Evolutionary conservation across 2,329 filamentous ascomycete species (phyloP).

Genomic region (Pseudogymnoascus sp.): DNA sequence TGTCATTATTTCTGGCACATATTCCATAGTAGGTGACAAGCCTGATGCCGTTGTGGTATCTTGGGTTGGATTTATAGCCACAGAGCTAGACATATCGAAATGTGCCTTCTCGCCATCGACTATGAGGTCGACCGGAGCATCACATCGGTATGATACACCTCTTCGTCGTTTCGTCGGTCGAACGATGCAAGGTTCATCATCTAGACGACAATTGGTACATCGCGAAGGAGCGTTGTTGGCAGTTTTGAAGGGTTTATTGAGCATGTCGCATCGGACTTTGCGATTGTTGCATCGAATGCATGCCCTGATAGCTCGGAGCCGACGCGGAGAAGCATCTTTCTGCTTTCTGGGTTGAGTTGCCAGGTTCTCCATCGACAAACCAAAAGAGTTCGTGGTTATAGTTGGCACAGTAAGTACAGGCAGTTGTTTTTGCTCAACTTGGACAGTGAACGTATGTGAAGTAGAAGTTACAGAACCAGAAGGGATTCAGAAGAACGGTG

Average conservation of each 20-base stretch:
- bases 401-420: neutral
- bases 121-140: neutral
- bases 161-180: neutral
- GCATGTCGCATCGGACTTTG: neutral
- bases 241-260: neutral
- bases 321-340: neutral
- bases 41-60: neutral
- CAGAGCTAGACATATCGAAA: neutral
- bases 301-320: neutral
- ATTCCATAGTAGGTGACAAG: neutral
- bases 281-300: neutral
- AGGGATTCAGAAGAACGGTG: neutral
- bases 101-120: neutral
- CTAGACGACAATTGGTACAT: neutral
- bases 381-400: too few relatives aligned
- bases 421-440: neutral
- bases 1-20: neutral
- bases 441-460: neutral
- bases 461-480: neutral
- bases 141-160: neutral
- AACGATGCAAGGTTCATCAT: neutral
- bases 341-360: neutral
- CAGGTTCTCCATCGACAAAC: neutral
- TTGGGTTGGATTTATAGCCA: neutral
- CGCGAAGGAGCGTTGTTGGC: neutral